Conservation (phyloP, 768 basidiomycete genomes). For the Amyloporia xantha region DNA sequence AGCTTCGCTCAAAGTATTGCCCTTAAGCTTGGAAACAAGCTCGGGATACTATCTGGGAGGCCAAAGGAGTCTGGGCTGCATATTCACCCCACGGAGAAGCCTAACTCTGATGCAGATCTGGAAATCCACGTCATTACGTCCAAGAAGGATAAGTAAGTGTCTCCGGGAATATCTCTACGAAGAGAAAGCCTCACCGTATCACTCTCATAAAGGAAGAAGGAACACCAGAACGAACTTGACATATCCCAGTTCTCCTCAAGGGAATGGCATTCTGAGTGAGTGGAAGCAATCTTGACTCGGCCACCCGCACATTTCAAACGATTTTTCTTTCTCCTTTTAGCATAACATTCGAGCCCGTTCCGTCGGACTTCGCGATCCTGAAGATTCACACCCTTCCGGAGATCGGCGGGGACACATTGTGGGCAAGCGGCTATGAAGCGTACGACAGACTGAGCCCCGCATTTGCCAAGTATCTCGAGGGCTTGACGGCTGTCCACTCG, state of each 20-base stretch:
- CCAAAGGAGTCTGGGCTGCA: conserved; percentile 44
- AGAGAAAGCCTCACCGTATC: no score
- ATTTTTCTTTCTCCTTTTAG: conserved; percentile 25
- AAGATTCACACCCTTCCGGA: conserved; percentile 27
- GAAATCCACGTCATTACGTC: conserved; percentile 46
- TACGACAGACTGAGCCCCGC: conserved; percentile 58
- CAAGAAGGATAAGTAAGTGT: conserved; percentile 13
- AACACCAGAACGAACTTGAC: conserved; percentile 10
- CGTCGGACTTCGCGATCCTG: conserved; percentile 51
- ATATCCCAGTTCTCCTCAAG: background rate
- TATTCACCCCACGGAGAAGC: conserved; percentile 35
- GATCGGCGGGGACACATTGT: conserved; percentile 33
- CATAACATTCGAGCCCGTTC: conserved; percentile 55
- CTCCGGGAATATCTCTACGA: no score
- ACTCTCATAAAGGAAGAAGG: conserved; percentile 28
- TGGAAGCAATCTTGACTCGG: no score
- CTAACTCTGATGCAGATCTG: conserved; percentile 33
- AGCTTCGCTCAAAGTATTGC: no score
- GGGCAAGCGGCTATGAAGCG: conserved; percentile 46
- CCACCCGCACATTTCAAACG: background rate
- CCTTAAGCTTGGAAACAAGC: conserved; percentile 39
- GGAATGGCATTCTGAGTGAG: background rate
- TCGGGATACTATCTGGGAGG: conserved; percentile 45
- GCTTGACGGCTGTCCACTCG: conserved; percentile 49
- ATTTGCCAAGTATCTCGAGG: conserved; percentile 47